Evolutionary conservation across 2,329 filamentous ascomycete species (phyloP), one percentile per base, ranked within the genome.

Genomic region (Grosmannia clavigera): DNA sequence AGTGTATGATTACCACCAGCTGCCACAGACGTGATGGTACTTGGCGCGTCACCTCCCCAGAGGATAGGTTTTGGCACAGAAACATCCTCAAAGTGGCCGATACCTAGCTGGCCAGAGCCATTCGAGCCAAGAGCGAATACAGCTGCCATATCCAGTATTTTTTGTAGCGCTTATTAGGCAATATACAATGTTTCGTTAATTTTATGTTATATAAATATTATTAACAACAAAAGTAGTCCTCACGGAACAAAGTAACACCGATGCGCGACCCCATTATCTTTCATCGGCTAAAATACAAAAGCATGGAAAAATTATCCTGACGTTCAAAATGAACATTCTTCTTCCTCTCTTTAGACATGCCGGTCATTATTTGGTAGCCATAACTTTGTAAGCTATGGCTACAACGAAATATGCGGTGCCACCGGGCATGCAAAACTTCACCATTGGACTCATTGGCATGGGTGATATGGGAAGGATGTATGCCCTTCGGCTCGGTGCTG

Each of bases 391-490:
- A 43, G 19, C 27, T 43, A 62, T 59, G 62, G 58, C 61, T 31
- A 43, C 58, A 58, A 56, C 52, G 33, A 56, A 57, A 27, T 12
- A 50, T 31, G 50, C 56, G 16, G 58, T 64, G 43, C 64, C 64
- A 25, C 25, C 57, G 5, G 60, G 59, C 59, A 83, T 83, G 85
- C 82, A 86, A 67, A 78, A 81, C 69, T 90, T 90, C 71, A 84
- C 87, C 64, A 82, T 99, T 66, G 94, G 94, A 66, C 88, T 99
- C 70, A 99, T 99, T 72, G 94, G 94, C 63, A 96, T 99, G 92
- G 94, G 94, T 65, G 92, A 96, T 70, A 99, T 99, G 94, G 94
- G 94, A 69, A 95, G 87, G 81, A 95, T 99, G 90, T 99, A 99
- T 74, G 90, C 94, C 69, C 84, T 87, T 70, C 84, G 85, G 70